These are phyloP conservation scores for Thalassia testudinum DNA, from an alignment of 116 monocot species.

Conservation along the genomic window DNA sequence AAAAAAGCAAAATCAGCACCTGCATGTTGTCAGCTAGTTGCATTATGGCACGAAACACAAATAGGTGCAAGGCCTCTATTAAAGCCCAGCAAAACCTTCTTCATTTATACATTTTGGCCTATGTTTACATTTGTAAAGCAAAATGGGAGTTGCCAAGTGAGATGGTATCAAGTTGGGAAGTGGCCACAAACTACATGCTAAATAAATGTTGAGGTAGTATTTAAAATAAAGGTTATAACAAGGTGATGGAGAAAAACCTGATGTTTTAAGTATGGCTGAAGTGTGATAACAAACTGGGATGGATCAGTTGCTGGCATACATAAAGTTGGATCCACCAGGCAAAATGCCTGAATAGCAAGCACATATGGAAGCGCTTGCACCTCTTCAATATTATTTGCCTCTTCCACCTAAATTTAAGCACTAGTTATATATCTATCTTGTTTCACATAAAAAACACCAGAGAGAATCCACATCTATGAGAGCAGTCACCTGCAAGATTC, in stretches of 20 bases:
- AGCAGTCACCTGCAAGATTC: constrained; percentile 81
- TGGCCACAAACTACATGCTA: too few species aligned
- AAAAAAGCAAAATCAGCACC: too few species aligned
- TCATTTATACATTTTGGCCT: too few species aligned
- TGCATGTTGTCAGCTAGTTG: too few species aligned
- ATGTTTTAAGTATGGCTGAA: constrained; percentile 93
- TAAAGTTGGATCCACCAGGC: constrained; percentile 85
- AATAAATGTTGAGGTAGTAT: too few species aligned
- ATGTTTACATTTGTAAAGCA: too few species aligned
- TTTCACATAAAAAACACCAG: background rate
- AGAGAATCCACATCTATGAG: background rate
- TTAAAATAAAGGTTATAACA: too few species aligned
- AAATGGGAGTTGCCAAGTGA: too few species aligned
- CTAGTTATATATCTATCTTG: background rate
- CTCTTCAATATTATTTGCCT: constrained; percentile 58
- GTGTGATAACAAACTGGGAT: constrained; percentile 88
- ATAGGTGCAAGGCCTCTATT: too few species aligned
- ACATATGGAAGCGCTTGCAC: constrained; percentile 82
- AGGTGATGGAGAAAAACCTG: constrained; percentile 35
- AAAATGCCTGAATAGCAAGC: constrained; percentile 89
- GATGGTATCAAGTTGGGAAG: too few species aligned
- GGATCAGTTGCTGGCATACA: constrained; percentile 87
- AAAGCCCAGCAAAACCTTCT: too few species aligned
- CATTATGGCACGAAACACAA: too few species aligned
- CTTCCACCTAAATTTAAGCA: constrained; percentile 51